These are phyloP conservation scores for Castanea crenata DNA, from an alignment of 306 rosid genomes.

Conservation along the genomic window DNA sequence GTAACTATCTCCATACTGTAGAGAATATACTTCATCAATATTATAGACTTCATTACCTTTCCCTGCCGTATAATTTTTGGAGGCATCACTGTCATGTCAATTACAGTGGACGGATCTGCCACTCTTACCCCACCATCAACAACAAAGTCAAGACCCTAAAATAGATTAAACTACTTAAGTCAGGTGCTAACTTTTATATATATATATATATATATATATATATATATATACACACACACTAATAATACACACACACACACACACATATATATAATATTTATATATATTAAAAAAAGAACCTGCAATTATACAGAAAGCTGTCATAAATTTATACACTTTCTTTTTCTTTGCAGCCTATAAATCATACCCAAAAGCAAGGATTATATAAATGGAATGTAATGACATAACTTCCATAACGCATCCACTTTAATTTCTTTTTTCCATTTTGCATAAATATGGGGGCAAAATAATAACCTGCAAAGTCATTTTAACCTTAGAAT, in stretches of 20 bases:
- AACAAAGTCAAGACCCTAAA: slow-evolving; percentile 94
- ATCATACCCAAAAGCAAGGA: neutral
- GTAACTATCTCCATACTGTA: neutral
- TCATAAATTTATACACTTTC: no score
- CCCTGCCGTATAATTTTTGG: slow-evolving; percentile 78
- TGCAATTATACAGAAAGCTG: no score
- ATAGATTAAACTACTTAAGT: slow-evolving; percentile 17
- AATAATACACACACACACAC: no score
- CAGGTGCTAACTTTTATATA: neutral
- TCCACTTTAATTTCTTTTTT: neutral
- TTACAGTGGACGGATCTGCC: slow-evolving; percentile 94
- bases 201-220: no score
- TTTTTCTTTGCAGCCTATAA: no score
- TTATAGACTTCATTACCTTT: slow-evolving; percentile 57
- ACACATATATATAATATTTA: no score
- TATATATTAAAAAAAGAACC: no score
- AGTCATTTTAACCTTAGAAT: neutral
- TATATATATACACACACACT: no score
- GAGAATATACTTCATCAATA: neutral
- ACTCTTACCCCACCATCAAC: slow-evolving; percentile 85
- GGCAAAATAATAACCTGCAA: neutral
- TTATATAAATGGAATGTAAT: neutral
- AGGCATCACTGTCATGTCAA: slow-evolving; percentile 81
- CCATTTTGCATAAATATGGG: neutral
- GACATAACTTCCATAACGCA: neutral